These are phyloP conservation scores for Zygosaccharomyces siamensis DNA, from an alignment of 805 yeast genomes.

Conservation along the genomic window DNA sequence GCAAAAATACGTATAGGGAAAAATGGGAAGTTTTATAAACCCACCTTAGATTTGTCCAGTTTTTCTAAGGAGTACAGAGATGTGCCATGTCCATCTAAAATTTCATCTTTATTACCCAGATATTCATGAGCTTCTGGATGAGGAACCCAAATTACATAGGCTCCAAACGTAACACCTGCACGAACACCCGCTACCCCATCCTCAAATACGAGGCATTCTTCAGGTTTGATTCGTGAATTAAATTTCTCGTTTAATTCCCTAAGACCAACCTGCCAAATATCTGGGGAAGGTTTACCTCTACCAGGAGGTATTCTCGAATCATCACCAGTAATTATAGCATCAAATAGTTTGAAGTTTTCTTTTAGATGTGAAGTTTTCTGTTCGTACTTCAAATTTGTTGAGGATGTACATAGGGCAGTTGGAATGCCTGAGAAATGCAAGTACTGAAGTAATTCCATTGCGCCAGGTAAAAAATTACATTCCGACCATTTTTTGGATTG, in stretches of 20 bases:
- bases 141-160: conserved; percentile 92
- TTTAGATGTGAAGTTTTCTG: conserved; percentile 68
- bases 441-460: conserved; percentile 56
- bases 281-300: conserved; percentile 90
- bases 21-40: conserved; percentile 29
- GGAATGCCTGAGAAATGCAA: conserved; percentile 57
- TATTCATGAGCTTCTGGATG: conserved; percentile 64
- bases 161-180: conserved; percentile 80
- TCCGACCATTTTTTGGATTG: conserved; percentile 58
- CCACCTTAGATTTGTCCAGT: conserved; percentile 47
- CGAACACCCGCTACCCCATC: conserved; percentile 91
- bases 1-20: background rate
- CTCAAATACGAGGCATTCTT: conserved; percentile 86
- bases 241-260: conserved; percentile 58
- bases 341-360: conserved; percentile 61
- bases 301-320: conserved; percentile 78
- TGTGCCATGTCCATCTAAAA: conserved; percentile 56
- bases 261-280: conserved; percentile 84
- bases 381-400: conserved; percentile 54
- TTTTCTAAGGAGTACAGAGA: conserved; percentile 47
- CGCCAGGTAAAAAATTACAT: conserved; percentile 77
- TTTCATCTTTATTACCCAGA: conserved; percentile 47
- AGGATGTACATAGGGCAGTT: conserved; percentile 87
- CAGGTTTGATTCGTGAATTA: conserved; percentile 48
- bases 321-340: conserved; percentile 82